Conservation (phyloP, 2,329 filamentous ascomycete genomes). For the Exophiala bonariae region DNA sequence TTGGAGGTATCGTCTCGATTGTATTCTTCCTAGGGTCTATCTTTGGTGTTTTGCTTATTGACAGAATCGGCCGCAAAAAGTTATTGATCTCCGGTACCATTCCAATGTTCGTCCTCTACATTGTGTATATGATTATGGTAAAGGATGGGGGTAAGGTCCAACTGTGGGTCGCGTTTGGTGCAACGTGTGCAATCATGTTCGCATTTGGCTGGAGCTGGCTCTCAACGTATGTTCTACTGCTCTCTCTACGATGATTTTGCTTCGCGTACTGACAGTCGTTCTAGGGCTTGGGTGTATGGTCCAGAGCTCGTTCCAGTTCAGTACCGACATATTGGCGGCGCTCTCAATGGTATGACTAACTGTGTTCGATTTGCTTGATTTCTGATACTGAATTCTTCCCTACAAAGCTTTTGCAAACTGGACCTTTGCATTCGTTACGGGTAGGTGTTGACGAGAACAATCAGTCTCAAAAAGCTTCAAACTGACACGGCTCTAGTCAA, state of each 20-base stretch:
- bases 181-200: constrained; percentile 11
- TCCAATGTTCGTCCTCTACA: constrained; percentile 9
- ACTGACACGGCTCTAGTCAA: no score
- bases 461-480: no score
- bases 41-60: constrained; percentile 58
- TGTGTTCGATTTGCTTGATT: constrained; percentile 43
- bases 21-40: constrained; percentile 13
- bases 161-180: constrained; percentile 17
- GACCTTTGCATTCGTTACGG: no score
- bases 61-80: constrained; percentile 61
- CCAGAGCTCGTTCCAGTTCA: constrained; percentile 35
- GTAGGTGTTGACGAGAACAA: no score
- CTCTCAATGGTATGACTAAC: constrained; percentile 30
- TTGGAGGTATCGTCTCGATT: constrained; percentile 9
- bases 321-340: constrained; percentile 35
- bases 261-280: constrained; percentile 53
- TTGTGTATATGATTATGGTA: constrained; percentile 12
- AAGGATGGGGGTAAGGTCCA: constrained; percentile 8
- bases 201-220: constrained; percentile 47
- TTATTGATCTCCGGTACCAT: constrained; percentile 65
- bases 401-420: no score
- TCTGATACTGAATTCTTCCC: no score
- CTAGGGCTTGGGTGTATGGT: constrained; percentile 26
- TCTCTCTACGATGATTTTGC: no score
- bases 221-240: constrained; percentile 61